Base-by-base conservation (phyloP, 768 basidiomycete genomes). In the Leucocoprinus sp. region DNA sequence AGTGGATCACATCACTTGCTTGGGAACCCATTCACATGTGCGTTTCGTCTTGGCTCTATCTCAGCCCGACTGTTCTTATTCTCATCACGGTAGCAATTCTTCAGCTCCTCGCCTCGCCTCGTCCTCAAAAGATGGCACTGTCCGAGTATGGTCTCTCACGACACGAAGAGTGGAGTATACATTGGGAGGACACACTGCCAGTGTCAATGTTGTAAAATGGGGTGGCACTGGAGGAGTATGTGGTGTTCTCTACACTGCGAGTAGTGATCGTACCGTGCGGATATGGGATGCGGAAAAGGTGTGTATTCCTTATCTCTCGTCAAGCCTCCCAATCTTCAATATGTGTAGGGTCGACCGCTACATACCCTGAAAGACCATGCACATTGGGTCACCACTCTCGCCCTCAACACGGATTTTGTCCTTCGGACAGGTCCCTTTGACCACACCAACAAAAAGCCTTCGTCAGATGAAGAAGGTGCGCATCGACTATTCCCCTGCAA, bases 371-470 rank as follows among this genome's bases (percentile, higher is more conserved):
- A 89, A 61, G 93, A 97, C 51, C 95, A 99, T 55, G 96, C 93
- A 0, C 96, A 99, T 57, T 98, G 93, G 95, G 96, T 99, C 6
- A 99, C 93, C 15, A 98, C 93, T 0, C 78, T 99, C 35, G 82
- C 96, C 3, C 72, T 97, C 44, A 95, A 93, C 62, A 93, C 93
- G 8, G 95, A 99, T 60, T 96, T 93, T 57, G 80, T 95, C 21
- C 73, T 96, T 3, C 82, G 93, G 18, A 97, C 95, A 0, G 95
- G 95, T 0, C 93, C 95, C 0, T 98, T 87, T 55, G 93, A 97
- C 60, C 89, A 96, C 54, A 85, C 74, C 1, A 78, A 76, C 35
- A 93, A 87, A 63, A 74, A 72, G 44, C 86, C 92, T 0, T 64
- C 74, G 5, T 83, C 83, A 5, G 87, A 95, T 44, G 82, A 80